Base-by-base conservation (phyloP, 306 rosid genomes). In the Trifolium fragiferum region DNA sequence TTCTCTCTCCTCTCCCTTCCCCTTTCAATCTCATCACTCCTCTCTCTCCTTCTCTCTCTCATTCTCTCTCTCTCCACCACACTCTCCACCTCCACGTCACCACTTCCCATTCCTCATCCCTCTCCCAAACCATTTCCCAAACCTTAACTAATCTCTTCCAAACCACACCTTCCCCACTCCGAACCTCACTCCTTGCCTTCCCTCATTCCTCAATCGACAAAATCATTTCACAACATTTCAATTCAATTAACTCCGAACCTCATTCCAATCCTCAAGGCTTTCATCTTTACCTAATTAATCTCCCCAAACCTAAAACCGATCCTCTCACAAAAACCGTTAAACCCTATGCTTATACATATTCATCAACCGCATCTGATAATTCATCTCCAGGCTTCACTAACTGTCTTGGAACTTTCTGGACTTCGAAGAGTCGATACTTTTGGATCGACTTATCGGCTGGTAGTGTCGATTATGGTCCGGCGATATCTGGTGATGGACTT, bases 401-500 rank as follows among this genome's bases (percentile, higher is more conserved):
- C 40, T 95, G 99, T 61, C 70, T 87, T 64, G 99, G 98, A 50
- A 90, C 86, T 7, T 40, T 92, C 23, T 92, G 96, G 97, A 87
- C 90, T 33, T 92, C 92, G 30, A 71, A 50, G 8, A 80, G 89
- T 7, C 84, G 98, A 10, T 95, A 86, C 44, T 66, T 89, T 57
- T 95, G 99, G 99, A 82, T 95, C 69, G 99, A 95, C 59, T 79
- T 95, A 70, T 90, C 93, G 7, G 98, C 99, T 4, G 99, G 98
- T 0, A 96, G 97, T 0, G 93, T 95, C 4, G 97, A 92, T 41
- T 95, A 95, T 20, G 99, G 99, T 5, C 99, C 98, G 1, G 84
- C 93, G 0, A 74, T 92, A 7, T 90, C 98, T 15, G 99, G 99
- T 0, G 98, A 95, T 3, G 99, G 97, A 8, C 86, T 89, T 21